Evolutionary conservation across 2,329 filamentous ascomycete genomes (phyloP).

Genomic region (Pseudogymnoascus sp.): DNA sequence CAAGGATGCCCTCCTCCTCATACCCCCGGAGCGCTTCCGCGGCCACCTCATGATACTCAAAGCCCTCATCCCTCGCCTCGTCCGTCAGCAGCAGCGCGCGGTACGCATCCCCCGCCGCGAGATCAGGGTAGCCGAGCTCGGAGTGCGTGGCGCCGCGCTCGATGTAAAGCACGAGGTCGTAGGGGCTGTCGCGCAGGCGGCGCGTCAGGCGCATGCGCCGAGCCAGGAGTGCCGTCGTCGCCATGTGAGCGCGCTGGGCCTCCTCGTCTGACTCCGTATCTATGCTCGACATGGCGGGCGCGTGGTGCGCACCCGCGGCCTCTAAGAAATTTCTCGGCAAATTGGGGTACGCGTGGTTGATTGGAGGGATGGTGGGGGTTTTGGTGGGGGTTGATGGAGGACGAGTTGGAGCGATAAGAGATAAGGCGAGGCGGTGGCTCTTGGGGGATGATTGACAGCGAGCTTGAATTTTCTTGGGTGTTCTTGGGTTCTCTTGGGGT

Average conservation of each 20-base stretch:
- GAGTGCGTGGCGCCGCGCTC: conserved; percentile 65
- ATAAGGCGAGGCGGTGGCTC: not conserved
- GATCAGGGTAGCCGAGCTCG: conserved; percentile 75
- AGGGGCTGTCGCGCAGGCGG: conserved; percentile 43
- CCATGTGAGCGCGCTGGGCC: not conserved
- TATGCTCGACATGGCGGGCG: conserved; percentile 3
- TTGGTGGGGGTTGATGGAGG: not conserved
- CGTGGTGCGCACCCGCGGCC: not conserved
- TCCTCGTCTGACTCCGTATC: conserved; percentile 9
- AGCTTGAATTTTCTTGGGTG: conserved; percentile 3
- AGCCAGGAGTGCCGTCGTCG: conserved; percentile 36
- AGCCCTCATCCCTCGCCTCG: conserved; percentile 68
- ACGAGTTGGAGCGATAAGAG: not conserved
- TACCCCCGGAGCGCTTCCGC: conserved; percentile 31
- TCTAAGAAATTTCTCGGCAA: conserved; percentile 1
- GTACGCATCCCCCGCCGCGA: conserved; percentile 85
- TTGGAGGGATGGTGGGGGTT: conserved; percentile 3
- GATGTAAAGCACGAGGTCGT: conserved; percentile 58
- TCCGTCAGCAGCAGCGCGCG: conserved; percentile 81
- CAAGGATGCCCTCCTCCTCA: conserved; percentile 9
- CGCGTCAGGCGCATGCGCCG: conserved; percentile 52
- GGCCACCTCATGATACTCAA: conserved; percentile 72
- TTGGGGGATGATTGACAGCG: not conserved
- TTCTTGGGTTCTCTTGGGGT: not conserved
- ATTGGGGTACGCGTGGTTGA: not conserved